Base-by-base conservation (phyloP, 768 basidiomycete species). In the Hysterangium stoloniferum region DNA sequence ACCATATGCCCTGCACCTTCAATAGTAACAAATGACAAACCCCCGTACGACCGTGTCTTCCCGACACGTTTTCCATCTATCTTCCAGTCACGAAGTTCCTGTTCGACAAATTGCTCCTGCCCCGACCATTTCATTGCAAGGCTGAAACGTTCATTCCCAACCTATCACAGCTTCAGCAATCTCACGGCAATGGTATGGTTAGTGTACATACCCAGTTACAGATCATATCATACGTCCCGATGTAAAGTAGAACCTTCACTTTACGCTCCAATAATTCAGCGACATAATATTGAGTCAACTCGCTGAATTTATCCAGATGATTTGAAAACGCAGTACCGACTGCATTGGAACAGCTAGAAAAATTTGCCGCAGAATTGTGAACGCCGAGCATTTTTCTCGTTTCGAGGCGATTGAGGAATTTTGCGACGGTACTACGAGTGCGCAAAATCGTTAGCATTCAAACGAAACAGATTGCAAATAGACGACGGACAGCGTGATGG, bases 1-100 rank as follows among this genome's bases (percentile, higher is more conserved):
- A 82, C 82, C 81, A 83, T 83, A 67, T 88, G 86, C n/a, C 86
- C 86, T 22, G 84, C 86, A 4, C 74, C 82, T 38, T 72, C 63
- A 33, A 86, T 65, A 0, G 78, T 84, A n/a, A 74, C 77, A 60
- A 80, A 85, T 31, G 81, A 84, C 50, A 90, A 64, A n/a, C 74
- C 73, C 6, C 72, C 74, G 31, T 69, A 70, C 24, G 65, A 69
- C 63, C 80, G 77, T 40, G 74, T 79, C 59, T 69, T 68, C 4
- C 84, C 84, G 0, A 74, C 84, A 51, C 27, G 8, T 15, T 27
- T 40, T 8, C 76, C 78, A 54, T 76, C 68, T 6, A 85, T 74
- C 0, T 59, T 59, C 83, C 83, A 87, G 7, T 76, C 69, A 37
- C 67, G 65, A 59, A 80, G 64, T 8, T 66, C 59, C 42, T 72